phyloP scores from a whole-genome alignment of 345 rosid genomes.

The Lumnitzera racemosa region DNA sequence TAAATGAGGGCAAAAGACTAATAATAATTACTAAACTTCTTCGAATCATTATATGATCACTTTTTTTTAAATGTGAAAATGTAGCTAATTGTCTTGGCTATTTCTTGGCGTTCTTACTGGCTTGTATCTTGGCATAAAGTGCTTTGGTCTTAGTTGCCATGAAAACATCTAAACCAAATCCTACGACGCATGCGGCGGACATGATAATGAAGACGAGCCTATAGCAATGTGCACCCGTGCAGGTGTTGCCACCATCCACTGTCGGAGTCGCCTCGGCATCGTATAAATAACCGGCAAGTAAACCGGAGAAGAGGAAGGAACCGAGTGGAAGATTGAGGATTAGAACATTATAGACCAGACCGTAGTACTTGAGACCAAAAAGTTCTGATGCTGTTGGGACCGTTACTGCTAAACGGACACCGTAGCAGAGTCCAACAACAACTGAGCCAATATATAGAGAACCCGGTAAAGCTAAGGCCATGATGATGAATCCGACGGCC shows the following conservation, averaged over 20 bases:
- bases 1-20: too few relatives aligned
- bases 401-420: slow-evolving; percentile 80
- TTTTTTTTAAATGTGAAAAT: too few relatives aligned
- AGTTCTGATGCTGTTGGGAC: slow-evolving; percentile 93
- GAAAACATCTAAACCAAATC: slow-evolving; percentile 60
- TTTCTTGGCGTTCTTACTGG: slow-evolving; percentile 42
- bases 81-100: not conserved
- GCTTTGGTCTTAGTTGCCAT: slow-evolving; percentile 55
- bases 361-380: slow-evolving; percentile 85
- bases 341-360: slow-evolving; percentile 75
- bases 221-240: slow-evolving; percentile 85
- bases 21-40: too few relatives aligned
- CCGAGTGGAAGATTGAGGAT: slow-evolving; percentile 93
- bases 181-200: slow-evolving; percentile 57
- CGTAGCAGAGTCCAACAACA: slow-evolving; percentile 82
- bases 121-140: slow-evolving; percentile 47
- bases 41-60: too few relatives aligned
- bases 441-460: slow-evolving; percentile 80
- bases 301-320: slow-evolving; percentile 86
- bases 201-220: slow-evolving; percentile 66
- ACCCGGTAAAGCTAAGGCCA: slow-evolving; percentile 76
- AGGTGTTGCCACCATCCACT: slow-evolving; percentile 78
- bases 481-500: slow-evolving; percentile 69
- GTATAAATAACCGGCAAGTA: slow-evolving; percentile 75
- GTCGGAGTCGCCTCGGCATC: slow-evolving; percentile 74